Evolutionary conservation across 2,329 filamentous ascomycete species (phyloP).

Genomic region (Escovopsis sp.): DNA sequence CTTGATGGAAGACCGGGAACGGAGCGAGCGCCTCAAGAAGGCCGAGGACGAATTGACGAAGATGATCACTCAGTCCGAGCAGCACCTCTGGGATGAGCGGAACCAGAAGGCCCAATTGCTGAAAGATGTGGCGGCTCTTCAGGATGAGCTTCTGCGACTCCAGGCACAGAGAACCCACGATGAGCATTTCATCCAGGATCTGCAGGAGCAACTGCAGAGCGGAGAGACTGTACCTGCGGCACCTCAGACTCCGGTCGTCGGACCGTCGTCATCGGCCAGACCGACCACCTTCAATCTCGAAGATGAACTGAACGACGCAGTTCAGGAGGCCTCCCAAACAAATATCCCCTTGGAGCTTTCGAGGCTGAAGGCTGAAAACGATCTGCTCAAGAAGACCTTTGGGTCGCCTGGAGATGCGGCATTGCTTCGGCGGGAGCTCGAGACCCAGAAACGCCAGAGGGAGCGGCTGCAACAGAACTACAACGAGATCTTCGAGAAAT

Average conservation of each 20-base stretch:
- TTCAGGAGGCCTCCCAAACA: constrained; percentile 21
- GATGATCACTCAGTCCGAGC: constrained; percentile 27
- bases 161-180: constrained; percentile 33
- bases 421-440: constrained; percentile 39
- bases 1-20: constrained; percentile 22
- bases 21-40: constrained; percentile 18
- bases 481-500: constrained; percentile 43
- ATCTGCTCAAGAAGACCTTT: constrained; percentile 39
- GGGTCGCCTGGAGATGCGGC: constrained; percentile 39
- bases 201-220: constrained; percentile 42
- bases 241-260: constrained; percentile 9
- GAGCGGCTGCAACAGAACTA: constrained; percentile 39
- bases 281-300: constrained; percentile 32
- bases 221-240: constrained; percentile 10
- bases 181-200: constrained; percentile 40
- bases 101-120: constrained; percentile 32
- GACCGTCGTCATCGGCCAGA: constrained; percentile 3
- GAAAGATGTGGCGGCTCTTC: constrained; percentile 28
- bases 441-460: constrained; percentile 35
- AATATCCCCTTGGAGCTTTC: constrained; percentile 38
- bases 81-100: constrained; percentile 27
- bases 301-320: constrained; percentile 42
- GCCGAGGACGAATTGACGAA: constrained; percentile 26
- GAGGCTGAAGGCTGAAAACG: constrained; percentile 47
- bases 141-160: constrained; percentile 33